Evolutionary conservation across 805 yeast genomes (phyloP), one percentile per base, ranked within the genome.

Genomic region (Schizosaccharomyces japonicus): DNA sequence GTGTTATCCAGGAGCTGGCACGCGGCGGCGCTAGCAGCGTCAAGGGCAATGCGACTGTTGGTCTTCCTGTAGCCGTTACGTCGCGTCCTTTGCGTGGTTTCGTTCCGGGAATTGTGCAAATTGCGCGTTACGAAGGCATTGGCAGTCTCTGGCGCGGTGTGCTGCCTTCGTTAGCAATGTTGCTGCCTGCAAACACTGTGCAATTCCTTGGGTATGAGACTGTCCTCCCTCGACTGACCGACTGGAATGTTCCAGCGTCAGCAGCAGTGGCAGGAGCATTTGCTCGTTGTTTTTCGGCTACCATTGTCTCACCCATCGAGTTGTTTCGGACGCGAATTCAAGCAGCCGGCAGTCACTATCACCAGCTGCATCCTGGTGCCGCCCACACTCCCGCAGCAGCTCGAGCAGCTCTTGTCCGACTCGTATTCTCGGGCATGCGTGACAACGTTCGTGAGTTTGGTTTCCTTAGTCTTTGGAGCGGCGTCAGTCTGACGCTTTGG

Each of bases 401-500:
- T 13, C n/a, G n/a, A n/a, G 21, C 29, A 31, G 10, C 21, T 31
- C 19, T 19, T 27, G 11, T 27, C 26, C n/a, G n/a, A n/a, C n/a
- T n/a, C n/a, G 72, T 49, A 62, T 55, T 78, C 47, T 62, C 60
- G 25, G 83, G 80, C 44, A 66, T 78, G 29, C 58, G 58, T 44
- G 55, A 58, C 2, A 75, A 78, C 55, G 63, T 82, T 4, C 59
- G 63, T 33, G 51, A 57, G 1, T 66, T 68, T 11, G 98, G 98
- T 0, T 51, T 71, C 2, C 60, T 63, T 1, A 70, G 83, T 0
- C 60, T 90, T 17, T 90, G 84, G 68, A 76, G 78, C 49, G 98
- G 98, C 0, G 64, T 90, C 21, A 75, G 79, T 36, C 69, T 90
- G 34, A 90, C 98, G 0, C 67, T 90, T 13, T 87, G 94, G 94